phyloP scores from a whole-genome alignment of 495 filamentous ascomycete species.

The Tuber borchii region DNA sequence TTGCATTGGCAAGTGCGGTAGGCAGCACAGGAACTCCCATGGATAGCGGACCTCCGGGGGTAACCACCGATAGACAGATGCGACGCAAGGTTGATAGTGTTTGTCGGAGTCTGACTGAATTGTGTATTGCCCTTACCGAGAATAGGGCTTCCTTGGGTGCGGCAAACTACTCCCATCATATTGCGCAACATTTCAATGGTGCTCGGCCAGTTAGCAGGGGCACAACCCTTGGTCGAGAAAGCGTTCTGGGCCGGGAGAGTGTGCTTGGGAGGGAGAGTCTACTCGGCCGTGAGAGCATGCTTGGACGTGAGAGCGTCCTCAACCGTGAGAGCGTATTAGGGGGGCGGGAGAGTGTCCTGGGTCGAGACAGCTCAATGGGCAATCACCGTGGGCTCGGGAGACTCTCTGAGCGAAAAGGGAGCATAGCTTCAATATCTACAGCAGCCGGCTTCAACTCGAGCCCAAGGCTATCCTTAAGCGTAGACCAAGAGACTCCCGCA shows the following conservation, averaged over 20 bases:
- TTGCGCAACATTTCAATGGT: conserved; percentile 28
- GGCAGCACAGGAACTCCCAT: conserved; percentile 57
- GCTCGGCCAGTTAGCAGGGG: conserved; percentile 35
- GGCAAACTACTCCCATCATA: conserved; percentile 17
- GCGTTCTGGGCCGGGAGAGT: conserved; percentile 21
- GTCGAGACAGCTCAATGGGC: conserved; percentile 20
- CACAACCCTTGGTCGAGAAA: conserved; percentile 17
- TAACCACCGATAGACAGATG: conserved; percentile 71
- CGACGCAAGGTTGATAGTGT: conserved; percentile 86
- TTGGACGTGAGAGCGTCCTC: conserved; percentile 20
- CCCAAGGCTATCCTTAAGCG: conserved; percentile 44
- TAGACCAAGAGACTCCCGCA: conserved; percentile 47
- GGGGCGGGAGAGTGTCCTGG: conserved; percentile 19
- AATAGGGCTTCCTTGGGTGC: conserved; percentile 16
- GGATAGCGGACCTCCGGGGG: conserved; percentile 53
- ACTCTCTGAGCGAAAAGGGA: conserved; percentile 33
- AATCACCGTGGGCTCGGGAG: conserved; percentile 25
- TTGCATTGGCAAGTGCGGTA: conserved; percentile 67
- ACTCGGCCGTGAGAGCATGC: conserved; percentile 27
- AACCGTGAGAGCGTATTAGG: conserved; percentile 13
- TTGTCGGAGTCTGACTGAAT: conserved; percentile 85
- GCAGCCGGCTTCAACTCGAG: conserved; percentile 47
- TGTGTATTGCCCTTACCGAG: conserved; percentile 79
- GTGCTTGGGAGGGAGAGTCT: conserved; percentile 21
- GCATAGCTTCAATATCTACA: conserved; percentile 33